A percentile compares a stretch with the other conserved stretches of the same genome.
phyloP scores from a whole-genome alignment of 2,329 filamentous ascomycete species.

The Penicillium polonicum region DNA sequence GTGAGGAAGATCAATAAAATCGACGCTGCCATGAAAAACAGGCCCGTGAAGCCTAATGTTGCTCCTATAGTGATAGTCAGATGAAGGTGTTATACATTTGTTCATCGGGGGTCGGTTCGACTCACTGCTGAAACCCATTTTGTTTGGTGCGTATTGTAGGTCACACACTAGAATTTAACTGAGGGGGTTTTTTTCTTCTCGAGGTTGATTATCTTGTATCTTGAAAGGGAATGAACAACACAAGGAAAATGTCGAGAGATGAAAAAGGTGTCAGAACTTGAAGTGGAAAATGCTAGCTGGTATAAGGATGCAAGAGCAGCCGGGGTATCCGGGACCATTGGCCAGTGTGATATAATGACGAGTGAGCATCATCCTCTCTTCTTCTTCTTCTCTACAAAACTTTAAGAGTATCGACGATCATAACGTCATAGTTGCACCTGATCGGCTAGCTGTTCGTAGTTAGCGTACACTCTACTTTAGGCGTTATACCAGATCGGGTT shows the following conservation, averaged over 20 bases:
- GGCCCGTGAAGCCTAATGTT: conserved; percentile 55
- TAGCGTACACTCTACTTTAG: conserved; percentile 19
- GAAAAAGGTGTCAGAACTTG: conserved; percentile 1
- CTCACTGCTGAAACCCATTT: conserved; percentile 37
- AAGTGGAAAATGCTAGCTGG: background rate
- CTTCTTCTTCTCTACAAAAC: background rate
- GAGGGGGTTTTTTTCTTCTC: background rate
- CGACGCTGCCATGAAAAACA: conserved; percentile 62
- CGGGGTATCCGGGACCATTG: conserved; percentile 20
- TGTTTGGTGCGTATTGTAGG: conserved; percentile 1
- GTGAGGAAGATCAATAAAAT: conserved; percentile 66
- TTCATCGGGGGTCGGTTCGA: background rate
- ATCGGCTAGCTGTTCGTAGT: conserved; percentile 21
- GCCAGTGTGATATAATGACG: conserved; percentile 27
- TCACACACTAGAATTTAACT: background rate
- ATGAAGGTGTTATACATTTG: conserved; percentile 11
- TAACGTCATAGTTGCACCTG: conserved; percentile 36
- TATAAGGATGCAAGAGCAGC: conserved; percentile 10
- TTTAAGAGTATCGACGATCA: conserved; percentile 22
- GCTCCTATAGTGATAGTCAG: conserved; percentile 46
- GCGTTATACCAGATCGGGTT: conserved; percentile 21
- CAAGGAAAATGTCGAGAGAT: conserved; percentile 4
- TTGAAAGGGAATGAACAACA: conserved; percentile 2
- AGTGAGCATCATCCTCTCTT: conserved; percentile 11
- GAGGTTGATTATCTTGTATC: background rate